These are phyloP conservation scores for Epipyxis sp. DNA, from an alignment of 108 stramenopile species.

Conservation along the genomic window DNA sequence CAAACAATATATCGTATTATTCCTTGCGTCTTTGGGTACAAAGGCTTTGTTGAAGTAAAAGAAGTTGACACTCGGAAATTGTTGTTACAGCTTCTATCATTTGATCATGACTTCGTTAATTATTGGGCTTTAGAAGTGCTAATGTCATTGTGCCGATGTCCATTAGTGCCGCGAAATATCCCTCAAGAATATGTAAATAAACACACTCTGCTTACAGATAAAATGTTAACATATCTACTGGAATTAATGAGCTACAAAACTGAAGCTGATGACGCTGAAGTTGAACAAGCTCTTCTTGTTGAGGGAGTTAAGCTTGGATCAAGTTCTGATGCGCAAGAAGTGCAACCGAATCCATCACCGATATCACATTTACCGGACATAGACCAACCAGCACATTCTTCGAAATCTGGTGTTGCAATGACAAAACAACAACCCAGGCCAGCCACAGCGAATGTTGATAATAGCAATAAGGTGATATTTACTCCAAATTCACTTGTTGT, in stretches of 20 bases:
- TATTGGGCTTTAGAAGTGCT: constrained; percentile 29
- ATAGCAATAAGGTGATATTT: not conserved
- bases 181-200: constrained; percentile 30
- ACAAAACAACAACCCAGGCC: no score
- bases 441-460: not conserved
- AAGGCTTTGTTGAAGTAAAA: constrained; percentile 30
- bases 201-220: constrained; percentile 26
- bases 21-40: constrained; percentile 20
- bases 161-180: constrained; percentile 14
- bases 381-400: no score
- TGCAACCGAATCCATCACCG: constrained; percentile 8
- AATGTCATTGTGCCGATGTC: constrained; percentile 5
- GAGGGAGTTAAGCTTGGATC: not conserved
- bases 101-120: constrained; percentile 8
- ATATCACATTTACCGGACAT: not conserved
- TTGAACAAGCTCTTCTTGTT: not conserved
- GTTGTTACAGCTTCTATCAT: not conserved
- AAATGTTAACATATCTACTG: not conserved
- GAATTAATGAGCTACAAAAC: constrained; percentile 13
- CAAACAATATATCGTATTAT: constrained; percentile 27
- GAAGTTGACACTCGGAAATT: constrained; percentile 11
- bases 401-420: no score
- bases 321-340: not conserved
- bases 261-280: not conserved
- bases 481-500: constrained; percentile 26